phyloP scores from a whole-genome alignment of 495 filamentous ascomycete genomes.

The Aspergillus nidulans region DNA sequence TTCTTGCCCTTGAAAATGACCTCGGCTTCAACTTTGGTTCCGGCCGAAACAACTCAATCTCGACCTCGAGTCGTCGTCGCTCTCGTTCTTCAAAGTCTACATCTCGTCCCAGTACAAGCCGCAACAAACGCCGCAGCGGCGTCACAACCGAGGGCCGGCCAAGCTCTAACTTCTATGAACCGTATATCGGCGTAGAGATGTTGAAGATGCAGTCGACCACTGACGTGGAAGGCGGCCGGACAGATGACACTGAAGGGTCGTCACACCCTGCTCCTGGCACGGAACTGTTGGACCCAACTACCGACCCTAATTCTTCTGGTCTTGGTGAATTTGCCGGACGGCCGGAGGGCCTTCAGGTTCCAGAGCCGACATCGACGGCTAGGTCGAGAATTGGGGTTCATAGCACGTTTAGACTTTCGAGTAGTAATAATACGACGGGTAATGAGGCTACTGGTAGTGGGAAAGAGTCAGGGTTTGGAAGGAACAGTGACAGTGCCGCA shows the following conservation, averaged over 20 bases:
- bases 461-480: too few relatives aligned
- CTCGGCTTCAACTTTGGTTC: not conserved
- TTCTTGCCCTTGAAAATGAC: not conserved
- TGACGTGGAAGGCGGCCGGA: not conserved
- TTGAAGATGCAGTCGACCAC: not conserved
- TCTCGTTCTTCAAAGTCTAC: not conserved
- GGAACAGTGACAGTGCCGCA: too few relatives aligned
- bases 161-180: not conserved
- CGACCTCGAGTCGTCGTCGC: too few relatives aligned
- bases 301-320: not conserved
- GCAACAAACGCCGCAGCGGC: not conserved
- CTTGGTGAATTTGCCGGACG: not conserved
- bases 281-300: not conserved
- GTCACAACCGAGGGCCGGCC: not conserved
- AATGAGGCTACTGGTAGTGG: not conserved
- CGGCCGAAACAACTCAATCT: not conserved
- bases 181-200: not conserved
- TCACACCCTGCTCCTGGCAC: not conserved
- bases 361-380: not conserved
- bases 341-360: not conserved
- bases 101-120: not conserved
- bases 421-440: not conserved
- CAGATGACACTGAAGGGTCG: not conserved
- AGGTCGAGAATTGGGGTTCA: conserved; percentile 1
- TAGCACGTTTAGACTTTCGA: conserved; percentile 5